These are phyloP conservation scores for Letharia columbiana DNA, from an alignment of 495 filamentous ascomycete genomes.

Conservation along the genomic window DNA sequence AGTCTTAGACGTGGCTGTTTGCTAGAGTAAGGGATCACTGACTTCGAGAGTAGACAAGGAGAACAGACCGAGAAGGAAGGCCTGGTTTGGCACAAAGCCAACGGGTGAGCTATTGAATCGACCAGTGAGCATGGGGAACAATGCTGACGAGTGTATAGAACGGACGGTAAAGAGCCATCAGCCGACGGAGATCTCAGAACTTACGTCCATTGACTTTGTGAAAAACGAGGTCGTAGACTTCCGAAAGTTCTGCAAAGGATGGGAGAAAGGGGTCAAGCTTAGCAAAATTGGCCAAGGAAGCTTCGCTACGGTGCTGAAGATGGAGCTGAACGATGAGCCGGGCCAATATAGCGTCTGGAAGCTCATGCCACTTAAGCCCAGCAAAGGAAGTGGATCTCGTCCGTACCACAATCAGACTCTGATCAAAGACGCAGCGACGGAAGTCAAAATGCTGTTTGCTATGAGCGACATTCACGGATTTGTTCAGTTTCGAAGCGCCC, in stretches of 20 bases:
- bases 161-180: neutral
- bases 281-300: conserved; percentile 45
- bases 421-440: conserved; percentile 50
- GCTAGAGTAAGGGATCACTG: neutral
- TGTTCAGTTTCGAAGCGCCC: conserved; percentile 74
- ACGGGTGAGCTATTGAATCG: neutral
- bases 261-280: conserved; percentile 30
- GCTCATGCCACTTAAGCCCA: conserved; percentile 40
- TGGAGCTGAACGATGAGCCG: conserved; percentile 35
- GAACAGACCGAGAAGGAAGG: neutral
- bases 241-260: conserved; percentile 7
- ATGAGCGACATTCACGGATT: conserved; percentile 80
- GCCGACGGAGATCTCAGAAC: conserved; percentile 4
- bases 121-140: neutral
- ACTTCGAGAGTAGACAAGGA: neutral
- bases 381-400: conserved; percentile 37
- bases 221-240: conserved; percentile 6
- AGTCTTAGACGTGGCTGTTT: neutral
- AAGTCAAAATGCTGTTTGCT: conserved; percentile 66
- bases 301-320: conserved; percentile 45
- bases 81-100: neutral
- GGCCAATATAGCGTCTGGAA: conserved; percentile 41
- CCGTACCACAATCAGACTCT: conserved; percentile 34
- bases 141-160: neutral
- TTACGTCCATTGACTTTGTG: conserved; percentile 9